Evolutionary conservation across 169 alveolate species (phyloP), one percentile per base, ranked within the genome.

Genomic region (Plasmodium knowlesi): DNA sequence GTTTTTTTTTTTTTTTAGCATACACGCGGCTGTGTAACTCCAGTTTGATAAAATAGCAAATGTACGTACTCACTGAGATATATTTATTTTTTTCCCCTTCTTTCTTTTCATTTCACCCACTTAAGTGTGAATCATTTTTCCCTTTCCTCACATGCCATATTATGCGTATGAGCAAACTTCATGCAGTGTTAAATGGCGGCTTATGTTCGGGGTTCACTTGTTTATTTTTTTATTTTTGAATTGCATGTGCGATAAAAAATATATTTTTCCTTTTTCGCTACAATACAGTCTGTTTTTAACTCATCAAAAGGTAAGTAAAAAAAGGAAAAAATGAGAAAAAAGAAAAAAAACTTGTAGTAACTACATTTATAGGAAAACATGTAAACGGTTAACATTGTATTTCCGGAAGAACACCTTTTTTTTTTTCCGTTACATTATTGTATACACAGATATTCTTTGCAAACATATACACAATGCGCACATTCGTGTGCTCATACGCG

Each of bases 371-470:
- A 76, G 80, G 73, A 32, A 85, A 50, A 50, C 61, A 70, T 46
- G 50, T 50, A 32, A 74, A 70, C 61, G 78, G 76, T 54, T 81
- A 30, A 43, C 22, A 74, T 53, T n/a, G 57, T 19, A 28, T 67
- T 46, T 73, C 3, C 79, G 93, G 81, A 74, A 50, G 83, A 74
- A 85, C 85, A 85, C 80, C 71, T 39, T 85, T 86, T 86, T 85
- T 86, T 86, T 76, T 86, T 76, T 46, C 54, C 30, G 76, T 67
- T 67, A 67, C 76, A 67, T 25, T 67, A 28, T 19, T 67, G 19
- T 28, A 67, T 28, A 16, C 76, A 67, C 4, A 67, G 37, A 22
- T 67, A 67, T 28, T 50, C 41, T 67, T 67, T 22, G 39, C 76
- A 67, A 19, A 67, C 37, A n/a, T 67, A n/a, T 67, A 67, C 76